phyloP scores from a whole-genome alignment of 2,329 filamentous ascomycete genomes.

The Verticillium albo-atrum region DNA sequence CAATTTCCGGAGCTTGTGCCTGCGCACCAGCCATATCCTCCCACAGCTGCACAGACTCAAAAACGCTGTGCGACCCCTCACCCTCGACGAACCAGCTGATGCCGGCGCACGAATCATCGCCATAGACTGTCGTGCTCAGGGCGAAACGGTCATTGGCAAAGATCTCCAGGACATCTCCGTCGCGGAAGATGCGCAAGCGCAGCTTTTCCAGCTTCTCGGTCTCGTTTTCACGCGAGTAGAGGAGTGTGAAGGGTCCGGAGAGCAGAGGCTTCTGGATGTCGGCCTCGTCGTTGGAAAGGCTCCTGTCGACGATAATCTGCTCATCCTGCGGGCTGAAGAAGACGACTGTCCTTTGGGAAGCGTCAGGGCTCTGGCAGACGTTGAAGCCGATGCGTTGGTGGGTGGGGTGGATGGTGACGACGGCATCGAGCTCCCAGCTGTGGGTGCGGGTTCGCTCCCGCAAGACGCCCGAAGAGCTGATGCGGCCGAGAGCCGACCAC shows the following conservation, averaged over 20 bases:
- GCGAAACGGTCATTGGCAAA: slow-evolving; percentile 38
- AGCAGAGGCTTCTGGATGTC: slow-evolving; percentile 29
- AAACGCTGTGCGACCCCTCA: slow-evolving; percentile 3
- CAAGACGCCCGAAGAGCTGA: background rate
- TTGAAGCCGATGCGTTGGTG: slow-evolving; percentile 14
- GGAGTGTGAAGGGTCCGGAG: slow-evolving; percentile 40
- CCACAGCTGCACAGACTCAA: slow-evolving; percentile 9
- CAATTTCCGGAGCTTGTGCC: background rate
- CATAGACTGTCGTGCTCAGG: slow-evolving; percentile 33
- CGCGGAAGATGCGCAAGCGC: slow-evolving; percentile 34
- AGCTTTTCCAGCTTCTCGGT: slow-evolving; percentile 26
- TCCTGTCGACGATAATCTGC: slow-evolving; percentile 33
- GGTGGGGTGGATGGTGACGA: slow-evolving; percentile 10
- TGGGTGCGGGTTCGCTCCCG: slow-evolving; percentile 2
- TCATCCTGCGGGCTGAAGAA: slow-evolving; percentile 31
- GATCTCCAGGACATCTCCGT: slow-evolving; percentile 37
- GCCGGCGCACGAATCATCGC: slow-evolving; percentile 10
- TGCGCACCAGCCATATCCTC: background rate
- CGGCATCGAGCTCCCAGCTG: slow-evolving; percentile 20
- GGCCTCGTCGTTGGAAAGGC: slow-evolving; percentile 21
- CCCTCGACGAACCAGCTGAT: slow-evolving; percentile 20
- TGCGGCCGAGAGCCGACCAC: slow-evolving; percentile 8
- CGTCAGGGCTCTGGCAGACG: slow-evolving; percentile 20
- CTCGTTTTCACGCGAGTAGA: slow-evolving; percentile 20
- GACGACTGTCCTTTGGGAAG: slow-evolving; percentile 27